phyloP scores from a whole-genome alignment of 192 early-diverging fungal species.

The Entophlyctis luteolus region DNA sequence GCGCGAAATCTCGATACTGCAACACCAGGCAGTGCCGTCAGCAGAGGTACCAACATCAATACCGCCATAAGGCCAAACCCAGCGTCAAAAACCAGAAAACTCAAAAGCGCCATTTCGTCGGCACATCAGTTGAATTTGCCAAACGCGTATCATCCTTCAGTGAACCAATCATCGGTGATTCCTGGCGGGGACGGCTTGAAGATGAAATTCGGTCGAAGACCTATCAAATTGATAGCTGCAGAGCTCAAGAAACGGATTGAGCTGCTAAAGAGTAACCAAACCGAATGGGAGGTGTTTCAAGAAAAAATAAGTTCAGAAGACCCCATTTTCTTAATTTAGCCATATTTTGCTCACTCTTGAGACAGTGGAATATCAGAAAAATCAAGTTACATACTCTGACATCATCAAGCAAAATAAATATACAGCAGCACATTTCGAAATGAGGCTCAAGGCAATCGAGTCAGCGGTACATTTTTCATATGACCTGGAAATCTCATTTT shows the following conservation, averaged over 20 bases:
- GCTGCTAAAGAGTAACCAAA: constrained; percentile 45
- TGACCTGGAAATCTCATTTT: background rate
- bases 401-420: constrained; percentile 33
- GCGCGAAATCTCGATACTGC: constrained; percentile 27
- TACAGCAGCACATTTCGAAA: constrained; percentile 6
- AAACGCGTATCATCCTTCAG: background rate
- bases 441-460: constrained; percentile 6
- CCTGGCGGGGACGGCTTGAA: background rate
- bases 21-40: background rate
- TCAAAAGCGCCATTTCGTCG: background rate
- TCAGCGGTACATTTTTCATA: background rate
- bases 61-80: background rate
- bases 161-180: background rate
- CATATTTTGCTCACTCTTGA: background rate
- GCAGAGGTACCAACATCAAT: background rate
- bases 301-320: constrained; percentile 36
- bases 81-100: background rate
- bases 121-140: background rate
- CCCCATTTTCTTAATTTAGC: background rate
- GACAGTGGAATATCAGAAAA: constrained; percentile 24
- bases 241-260: constrained; percentile 51
- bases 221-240: constrained; percentile 45
- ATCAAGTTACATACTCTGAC: constrained; percentile 20
- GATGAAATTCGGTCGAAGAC: constrained; percentile 45
- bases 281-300: constrained; percentile 55